Base-by-base conservation (phyloP, 306 rosid species). In the Betula pendula region DNA sequence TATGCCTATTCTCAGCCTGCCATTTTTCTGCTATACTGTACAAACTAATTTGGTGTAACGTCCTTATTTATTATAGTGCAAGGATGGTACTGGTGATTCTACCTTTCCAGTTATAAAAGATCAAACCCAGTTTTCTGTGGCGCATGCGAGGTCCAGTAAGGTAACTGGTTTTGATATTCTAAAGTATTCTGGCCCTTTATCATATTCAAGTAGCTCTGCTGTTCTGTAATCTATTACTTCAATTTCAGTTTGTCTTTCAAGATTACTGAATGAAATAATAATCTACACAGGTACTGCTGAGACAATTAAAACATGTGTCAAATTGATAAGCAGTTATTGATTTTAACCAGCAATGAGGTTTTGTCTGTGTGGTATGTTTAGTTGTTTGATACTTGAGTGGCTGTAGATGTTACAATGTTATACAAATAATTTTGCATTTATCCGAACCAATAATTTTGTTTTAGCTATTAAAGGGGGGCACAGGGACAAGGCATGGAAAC, bases 111-210 rank as follows among this genome's bases (percentile, higher is more conserved):
- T 86, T 69, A 72, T 96, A 60, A 96, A 91, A 82, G 99, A 96
- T 88, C 99, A 78, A 81, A 75, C 86, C 44, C 99, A 91, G 77
- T 93, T 96, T 87, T 89, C 97, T 73, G 97, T 92, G 80, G 73
- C 92, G 10, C 97, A 95, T 86, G 97, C 99, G 67, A 96, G 97
- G 67, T 86, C 92, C 76, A 95, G 89, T 82, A 95, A 95, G 97
- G 99, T 95, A 85, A 70, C 78, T 65, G 63, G 42, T 6, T 0
- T 70, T 62, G 6, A 35, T 35, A 66, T 74, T 76, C 77, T 45
- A 42, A 55, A 59, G 59, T 15, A 43, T 48, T 12, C 55, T 63
- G 71, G 44, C 16, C 6, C 25, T 19, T 38, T 19, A 8, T 38
- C 13, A 3, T 38, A 38, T 65, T 65, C 48, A 65, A 65, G 70